phyloP scores from a whole-genome alignment of 1,284 basidiomycete species.

The Grifola frondosa region DNA sequence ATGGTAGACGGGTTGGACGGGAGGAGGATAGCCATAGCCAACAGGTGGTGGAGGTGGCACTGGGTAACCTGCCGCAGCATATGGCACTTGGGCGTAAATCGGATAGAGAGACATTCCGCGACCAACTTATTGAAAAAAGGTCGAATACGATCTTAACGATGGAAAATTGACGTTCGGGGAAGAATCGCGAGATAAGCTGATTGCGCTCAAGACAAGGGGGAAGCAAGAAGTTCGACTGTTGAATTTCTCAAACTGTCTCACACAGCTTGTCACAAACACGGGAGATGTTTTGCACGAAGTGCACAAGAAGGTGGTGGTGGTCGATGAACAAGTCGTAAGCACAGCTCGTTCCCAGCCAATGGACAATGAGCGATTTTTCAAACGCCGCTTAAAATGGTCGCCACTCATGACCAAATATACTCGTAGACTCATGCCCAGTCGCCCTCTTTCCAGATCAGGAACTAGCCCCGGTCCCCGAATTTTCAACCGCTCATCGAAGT shows the following conservation, averaged over 20 bases:
- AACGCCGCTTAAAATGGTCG: constrained; percentile 28
- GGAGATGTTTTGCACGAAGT: constrained; percentile 18
- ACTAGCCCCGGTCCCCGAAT: constrained; percentile 9
- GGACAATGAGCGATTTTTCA: constrained; percentile 25
- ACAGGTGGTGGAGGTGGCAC: constrained; percentile 39
- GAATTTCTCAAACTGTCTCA: constrained; percentile 27
- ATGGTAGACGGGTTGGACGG: constrained; percentile 40
- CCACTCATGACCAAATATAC: constrained; percentile 4
- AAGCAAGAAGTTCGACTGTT: constrained; percentile 12
- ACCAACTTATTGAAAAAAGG: constrained; percentile 21
- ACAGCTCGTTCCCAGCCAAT: constrained; percentile 26
- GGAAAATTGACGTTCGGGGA: constrained; percentile 9
- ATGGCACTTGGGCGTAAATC: constrained; percentile 43
- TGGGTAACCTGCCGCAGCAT: constrained; percentile 46
- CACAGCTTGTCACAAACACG: constrained; percentile 20
- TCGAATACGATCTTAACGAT: constrained; percentile 14
- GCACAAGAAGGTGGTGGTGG: constrained; percentile 39
- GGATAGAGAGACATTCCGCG: constrained; percentile 48
- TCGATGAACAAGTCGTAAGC: constrained; percentile 48
- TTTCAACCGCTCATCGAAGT: constrained; percentile 17
- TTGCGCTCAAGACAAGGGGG: constrained; percentile 10
- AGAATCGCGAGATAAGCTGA: constrained; percentile 9
- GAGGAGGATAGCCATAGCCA: constrained; percentile 37
- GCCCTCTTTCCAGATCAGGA: constrained; percentile 11
- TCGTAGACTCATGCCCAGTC: constrained; percentile 24